Percentiles rank a stretch among this genome's conserved stretches.
These are phyloP conservation scores for Sherardia arvensis DNA, from an alignment of 257 asterid species.

Conservation along the genomic window DNA sequence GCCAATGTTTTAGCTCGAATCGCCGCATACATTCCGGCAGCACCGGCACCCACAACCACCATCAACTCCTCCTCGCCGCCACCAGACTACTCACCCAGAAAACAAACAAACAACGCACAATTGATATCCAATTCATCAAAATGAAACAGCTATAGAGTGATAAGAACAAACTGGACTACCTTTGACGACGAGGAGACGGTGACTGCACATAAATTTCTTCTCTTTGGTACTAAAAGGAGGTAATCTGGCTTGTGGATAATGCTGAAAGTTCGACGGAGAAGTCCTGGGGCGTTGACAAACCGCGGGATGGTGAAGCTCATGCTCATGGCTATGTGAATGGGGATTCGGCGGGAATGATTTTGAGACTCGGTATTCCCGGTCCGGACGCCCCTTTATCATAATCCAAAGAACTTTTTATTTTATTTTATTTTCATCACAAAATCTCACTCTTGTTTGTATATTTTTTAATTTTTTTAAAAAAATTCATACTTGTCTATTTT, in stretches of 20 bases:
- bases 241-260: conserved; percentile 13
- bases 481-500: too few relatives aligned
- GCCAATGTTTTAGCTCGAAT: conserved; percentile 87
- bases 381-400: neutral
- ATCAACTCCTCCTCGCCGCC: conserved; percentile 58
- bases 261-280: conserved; percentile 23
- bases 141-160: neutral
- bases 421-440: neutral
- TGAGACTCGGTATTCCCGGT: neutral
- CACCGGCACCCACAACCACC: conserved; percentile 92
- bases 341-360: neutral
- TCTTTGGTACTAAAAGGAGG: conserved; percentile 22
- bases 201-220: conserved; percentile 29
- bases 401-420: neutral
- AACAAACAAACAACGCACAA: neutral
- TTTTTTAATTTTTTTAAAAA: too few relatives aligned
- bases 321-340: conserved; percentile 10
- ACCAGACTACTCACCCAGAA: conserved; percentile 28
- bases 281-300: conserved; percentile 10
- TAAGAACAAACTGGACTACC: conserved; percentile 19
- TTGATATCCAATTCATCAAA: neutral
- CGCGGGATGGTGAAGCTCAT: conserved; percentile 20
- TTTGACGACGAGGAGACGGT: conserved; percentile 33
- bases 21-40: conserved; percentile 93
- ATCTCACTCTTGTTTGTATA: too few relatives aligned